Evolutionary conservation across 129 eudicot genomes (phyloP).

Genomic region (Escallonia herrerae): DNA sequence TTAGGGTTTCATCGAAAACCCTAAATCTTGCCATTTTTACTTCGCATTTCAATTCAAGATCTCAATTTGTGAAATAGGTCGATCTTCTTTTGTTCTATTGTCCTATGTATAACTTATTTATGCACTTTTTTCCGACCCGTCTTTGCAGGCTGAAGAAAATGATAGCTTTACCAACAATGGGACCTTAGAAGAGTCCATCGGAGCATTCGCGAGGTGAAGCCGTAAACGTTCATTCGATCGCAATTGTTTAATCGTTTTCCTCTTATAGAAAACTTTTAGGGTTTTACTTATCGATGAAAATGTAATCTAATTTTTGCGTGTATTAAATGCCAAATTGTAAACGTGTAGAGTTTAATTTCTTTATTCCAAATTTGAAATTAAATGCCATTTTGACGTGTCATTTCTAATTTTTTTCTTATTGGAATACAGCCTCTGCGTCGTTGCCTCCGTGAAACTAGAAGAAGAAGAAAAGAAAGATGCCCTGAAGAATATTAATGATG

Average conservation of each 20-base stretch:
- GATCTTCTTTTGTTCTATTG: neutral
- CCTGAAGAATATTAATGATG: too few relatives aligned
- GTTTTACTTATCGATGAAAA: too few relatives aligned
- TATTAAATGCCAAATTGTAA: too few relatives aligned
- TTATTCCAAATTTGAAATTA: neutral
- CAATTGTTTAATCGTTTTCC: neutral
- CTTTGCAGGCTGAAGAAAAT: constrained; percentile 1
- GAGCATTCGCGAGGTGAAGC: constrained; percentile 3
- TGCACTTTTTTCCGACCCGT: neutral
- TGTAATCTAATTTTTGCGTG: neutral
- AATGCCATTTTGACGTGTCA: too few relatives aligned
- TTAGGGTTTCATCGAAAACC: constrained; percentile 4
- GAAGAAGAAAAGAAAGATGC: too few relatives aligned
- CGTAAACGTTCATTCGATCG: neutral
- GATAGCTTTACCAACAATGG: constrained; percentile 5
- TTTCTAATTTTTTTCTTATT: too few relatives aligned
- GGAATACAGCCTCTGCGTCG: too few relatives aligned
- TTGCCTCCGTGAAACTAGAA: too few relatives aligned
- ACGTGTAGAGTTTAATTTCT: constrained; percentile 11
- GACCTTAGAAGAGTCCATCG: constrained; percentile 1
- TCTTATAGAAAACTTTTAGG: too few relatives aligned
- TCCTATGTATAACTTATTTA: neutral
- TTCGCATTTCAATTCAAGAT: neutral
- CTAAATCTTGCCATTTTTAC: constrained; percentile 1
- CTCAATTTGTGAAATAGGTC: neutral